Percentiles rank a stretch among this genome's conserved stretches.
Evolutionary conservation across 441 rosid genomes (phyloP).

Genomic region (Theobroma grandiflorum): DNA sequence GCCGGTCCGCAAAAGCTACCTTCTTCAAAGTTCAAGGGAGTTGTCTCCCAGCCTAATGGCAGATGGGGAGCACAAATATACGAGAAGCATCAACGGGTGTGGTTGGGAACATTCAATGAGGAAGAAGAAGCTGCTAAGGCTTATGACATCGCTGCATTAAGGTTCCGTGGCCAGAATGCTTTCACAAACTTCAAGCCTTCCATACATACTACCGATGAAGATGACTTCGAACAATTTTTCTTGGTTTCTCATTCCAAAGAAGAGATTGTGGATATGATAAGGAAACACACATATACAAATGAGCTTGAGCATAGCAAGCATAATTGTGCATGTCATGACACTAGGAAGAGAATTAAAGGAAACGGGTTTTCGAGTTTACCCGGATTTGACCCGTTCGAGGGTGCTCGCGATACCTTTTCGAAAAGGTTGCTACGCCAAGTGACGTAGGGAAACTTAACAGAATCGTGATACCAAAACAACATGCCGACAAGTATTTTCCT

Average conservation of each 20-base stretch:
- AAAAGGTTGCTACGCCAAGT: slow-evolving; percentile 87
- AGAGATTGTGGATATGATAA: slow-evolving; percentile 91
- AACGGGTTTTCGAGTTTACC: neutral
- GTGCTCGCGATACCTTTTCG: slow-evolving; percentile 71
- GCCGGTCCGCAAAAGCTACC: slow-evolving; percentile 90
- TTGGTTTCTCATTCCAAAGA: slow-evolving; percentile 79
- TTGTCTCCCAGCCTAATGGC: slow-evolving; percentile 94
- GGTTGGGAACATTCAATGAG: slow-evolving; percentile 94
- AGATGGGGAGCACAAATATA: slow-evolving; percentile 97
- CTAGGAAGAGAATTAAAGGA: slow-evolving; percentile 24
- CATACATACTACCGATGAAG: slow-evolving; percentile 35
- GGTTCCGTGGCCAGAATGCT: slow-evolving; percentile 91
- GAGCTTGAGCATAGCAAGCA: slow-evolving; percentile 81
- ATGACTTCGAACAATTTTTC: slow-evolving; percentile 57
- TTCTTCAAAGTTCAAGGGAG: slow-evolving; percentile 87
- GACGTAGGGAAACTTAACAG: slow-evolving; percentile 92
- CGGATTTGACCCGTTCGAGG: slow-evolving; percentile 25
- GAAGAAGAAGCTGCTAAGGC: slow-evolving; percentile 83
- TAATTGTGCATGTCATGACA: slow-evolving; percentile 33
- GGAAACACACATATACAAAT: slow-evolving; percentile 84
- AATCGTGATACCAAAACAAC: slow-evolving; percentile 83
- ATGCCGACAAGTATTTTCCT: slow-evolving; percentile 90
- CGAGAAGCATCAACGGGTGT: slow-evolving; percentile 92
- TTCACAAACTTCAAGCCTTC: slow-evolving; percentile 69
- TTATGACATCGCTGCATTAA: slow-evolving; percentile 80